phyloP scores from a whole-genome alignment of 306 rosid species.

The Biancaea sappan region DNA sequence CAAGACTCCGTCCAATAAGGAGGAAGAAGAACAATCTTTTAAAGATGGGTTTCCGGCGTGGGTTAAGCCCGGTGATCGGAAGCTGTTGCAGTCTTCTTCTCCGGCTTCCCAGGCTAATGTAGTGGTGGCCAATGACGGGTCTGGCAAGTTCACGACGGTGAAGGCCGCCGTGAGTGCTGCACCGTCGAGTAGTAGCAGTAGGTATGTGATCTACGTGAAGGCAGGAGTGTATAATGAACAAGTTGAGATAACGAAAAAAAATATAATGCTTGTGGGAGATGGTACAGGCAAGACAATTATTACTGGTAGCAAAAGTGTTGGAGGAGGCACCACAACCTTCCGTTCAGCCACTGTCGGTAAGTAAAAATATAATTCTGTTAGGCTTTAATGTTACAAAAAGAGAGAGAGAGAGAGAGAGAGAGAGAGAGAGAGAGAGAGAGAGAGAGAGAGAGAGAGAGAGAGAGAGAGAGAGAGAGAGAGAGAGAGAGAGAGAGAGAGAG shows the following conservation, averaged over 20 bases:
- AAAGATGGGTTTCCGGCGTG: conserved; percentile 67
- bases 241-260: conserved; percentile 48
- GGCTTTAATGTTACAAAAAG: no score
- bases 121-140: conserved; percentile 80
- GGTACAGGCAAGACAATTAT: conserved; percentile 61
- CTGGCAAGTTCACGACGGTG: conserved; percentile 63
- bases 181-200: conserved; percentile 49
- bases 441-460: no score
- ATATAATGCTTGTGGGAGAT: conserved; percentile 63
- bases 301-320: conserved; percentile 70
- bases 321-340: conserved; percentile 68
- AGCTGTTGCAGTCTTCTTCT: conserved; percentile 60
- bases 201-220: conserved; percentile 82
- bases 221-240: conserved; percentile 73
- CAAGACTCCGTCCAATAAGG: conserved; percentile 36
- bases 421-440: no score
- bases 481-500: no score
- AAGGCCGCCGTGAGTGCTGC: conserved; percentile 57
- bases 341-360: conserved; percentile 87
- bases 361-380: conserved; percentile 1
- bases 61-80: conserved; percentile 74
- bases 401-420: no score
- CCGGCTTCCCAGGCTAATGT: conserved; percentile 54
- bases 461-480: no score
- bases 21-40: no score